Evolutionary conservation across 306 rosid genomes (phyloP), one percentile per base, ranked within the genome.

Genomic region (Quercus variabilis): DNA sequence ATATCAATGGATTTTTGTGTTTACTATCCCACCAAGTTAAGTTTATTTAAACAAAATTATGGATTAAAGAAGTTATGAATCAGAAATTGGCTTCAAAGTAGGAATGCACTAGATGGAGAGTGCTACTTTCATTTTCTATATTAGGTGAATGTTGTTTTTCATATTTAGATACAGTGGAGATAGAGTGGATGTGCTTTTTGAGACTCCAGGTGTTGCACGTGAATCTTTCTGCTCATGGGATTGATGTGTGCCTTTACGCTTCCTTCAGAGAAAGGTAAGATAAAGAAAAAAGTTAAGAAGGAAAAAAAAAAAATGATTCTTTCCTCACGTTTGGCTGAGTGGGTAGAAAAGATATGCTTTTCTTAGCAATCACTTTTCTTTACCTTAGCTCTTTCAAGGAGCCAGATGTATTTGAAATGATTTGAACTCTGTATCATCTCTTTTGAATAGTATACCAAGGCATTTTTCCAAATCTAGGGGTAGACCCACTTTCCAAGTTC

Each of bases 311-410:
- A 88, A 87, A 10, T 64, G 87, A 84, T 85, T 84, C 91, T 84
- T 76, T 55, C 91, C 74, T 57, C 82, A 80, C 77, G 85, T 76
- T 87, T 75, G 71, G 80, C 76, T 25, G 71, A 71, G 83, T 79
- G 80, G 75, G 85, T 86, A 78, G 86, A 83, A 55, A 80, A 75
- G 84, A 85, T 76, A 76, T 67, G 85, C 90, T 79, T 89, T 90
- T 69, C 84, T 77, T 78, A 74, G 76, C 43, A 73, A 49, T 69
- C 83, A 78, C 84, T 79, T 67, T 63, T 67, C 74, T 72, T 86
- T 78, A 62, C 76, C 85, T 76, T 83, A 76, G 78, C 80, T 59
- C 82, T 81, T 84, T 67, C 76, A 52, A 63, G 86, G 72, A 74
- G 76, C 75, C 76, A 31, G n/a, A 71, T 79, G 64, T 43, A 68